Evolutionary conservation across 352 stramenopile genomes (phyloP).

Genomic region (Blastocystis sp.): DNA sequence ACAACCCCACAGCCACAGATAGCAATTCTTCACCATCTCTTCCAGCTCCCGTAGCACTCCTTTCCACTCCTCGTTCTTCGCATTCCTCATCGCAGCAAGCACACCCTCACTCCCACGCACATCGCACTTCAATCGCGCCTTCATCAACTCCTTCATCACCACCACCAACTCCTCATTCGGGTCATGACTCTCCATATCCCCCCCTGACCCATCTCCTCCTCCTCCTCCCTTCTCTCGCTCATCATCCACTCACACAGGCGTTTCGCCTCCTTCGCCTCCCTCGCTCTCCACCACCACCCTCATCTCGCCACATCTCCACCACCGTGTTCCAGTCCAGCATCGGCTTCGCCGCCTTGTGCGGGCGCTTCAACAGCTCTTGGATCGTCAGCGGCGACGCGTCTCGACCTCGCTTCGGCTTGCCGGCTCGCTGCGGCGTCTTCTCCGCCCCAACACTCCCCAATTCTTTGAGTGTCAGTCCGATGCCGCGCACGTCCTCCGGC

Average conservation of each 20-base stretch:
- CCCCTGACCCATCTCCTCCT: neutral
- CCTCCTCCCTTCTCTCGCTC: neutral
- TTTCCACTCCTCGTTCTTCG: neutral
- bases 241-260: neutral
- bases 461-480: conserved; percentile 29
- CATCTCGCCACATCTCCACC: neutral
- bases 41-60: neutral
- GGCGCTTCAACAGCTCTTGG: neutral
- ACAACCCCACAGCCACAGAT: too few relatives aligned
- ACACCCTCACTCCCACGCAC: neutral
- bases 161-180: neutral
- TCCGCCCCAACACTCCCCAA: neutral
- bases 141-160: neutral
- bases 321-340: neutral
- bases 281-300: neutral
- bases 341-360: neutral
- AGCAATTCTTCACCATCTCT: neutral
- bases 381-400: neutral
- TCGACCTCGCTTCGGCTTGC: neutral
- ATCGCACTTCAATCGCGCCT: neutral
- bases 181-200: neutral
- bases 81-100: neutral
- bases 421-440: neutral
- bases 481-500: conserved; percentile 47
- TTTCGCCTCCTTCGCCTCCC: neutral